These are phyloP conservation scores for Blumeriella jaapii DNA, from an alignment of 2,329 filamentous ascomycete species.

Conservation along the genomic window DNA sequence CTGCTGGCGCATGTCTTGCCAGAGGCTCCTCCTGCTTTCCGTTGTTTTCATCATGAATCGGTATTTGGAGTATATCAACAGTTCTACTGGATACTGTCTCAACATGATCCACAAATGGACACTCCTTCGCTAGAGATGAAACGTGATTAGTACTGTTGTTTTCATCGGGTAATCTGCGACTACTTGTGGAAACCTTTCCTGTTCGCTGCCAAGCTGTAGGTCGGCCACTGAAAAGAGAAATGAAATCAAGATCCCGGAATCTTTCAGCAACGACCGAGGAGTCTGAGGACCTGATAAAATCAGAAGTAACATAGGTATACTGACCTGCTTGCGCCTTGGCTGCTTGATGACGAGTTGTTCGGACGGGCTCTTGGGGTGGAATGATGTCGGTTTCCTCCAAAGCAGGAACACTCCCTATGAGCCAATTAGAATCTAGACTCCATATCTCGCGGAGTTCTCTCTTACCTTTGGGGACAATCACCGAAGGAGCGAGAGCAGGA, in stretches of 20 bases:
- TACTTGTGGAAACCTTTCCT: conserved; percentile 2
- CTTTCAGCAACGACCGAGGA: conserved; percentile 9
- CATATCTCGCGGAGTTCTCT: conserved; percentile 6
- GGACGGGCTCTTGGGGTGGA: conserved; percentile 8
- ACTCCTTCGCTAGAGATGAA: conserved; percentile 20
- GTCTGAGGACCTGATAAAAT: conserved; percentile 7
- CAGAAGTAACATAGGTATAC: conserved; percentile 16
- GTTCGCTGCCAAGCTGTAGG: conserved; percentile 8
- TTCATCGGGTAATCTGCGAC: conserved; percentile 2
- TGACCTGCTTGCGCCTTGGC: conserved; percentile 26
- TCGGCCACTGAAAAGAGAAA: conserved; percentile 14
- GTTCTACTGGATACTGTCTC: background rate
- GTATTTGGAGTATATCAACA: background rate
- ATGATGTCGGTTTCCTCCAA: conserved; percentile 4
- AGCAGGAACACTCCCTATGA: conserved; percentile 5
- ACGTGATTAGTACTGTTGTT: conserved; percentile 13
- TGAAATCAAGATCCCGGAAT: conserved; percentile 7
- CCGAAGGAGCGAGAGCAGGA: conserved; percentile 4
- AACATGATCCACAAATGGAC: conserved; percentile 6
- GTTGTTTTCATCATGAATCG: no score
- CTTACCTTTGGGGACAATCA: conserved; percentile 11
- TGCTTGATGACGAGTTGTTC: conserved; percentile 21
- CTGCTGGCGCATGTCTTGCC: conserved; percentile 2
- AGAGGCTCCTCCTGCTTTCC: background rate
- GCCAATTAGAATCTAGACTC: conserved; percentile 7